Conservation (phyloP, 2,329 filamentous ascomycete species). For the Grosmannia clavigera region DNA sequence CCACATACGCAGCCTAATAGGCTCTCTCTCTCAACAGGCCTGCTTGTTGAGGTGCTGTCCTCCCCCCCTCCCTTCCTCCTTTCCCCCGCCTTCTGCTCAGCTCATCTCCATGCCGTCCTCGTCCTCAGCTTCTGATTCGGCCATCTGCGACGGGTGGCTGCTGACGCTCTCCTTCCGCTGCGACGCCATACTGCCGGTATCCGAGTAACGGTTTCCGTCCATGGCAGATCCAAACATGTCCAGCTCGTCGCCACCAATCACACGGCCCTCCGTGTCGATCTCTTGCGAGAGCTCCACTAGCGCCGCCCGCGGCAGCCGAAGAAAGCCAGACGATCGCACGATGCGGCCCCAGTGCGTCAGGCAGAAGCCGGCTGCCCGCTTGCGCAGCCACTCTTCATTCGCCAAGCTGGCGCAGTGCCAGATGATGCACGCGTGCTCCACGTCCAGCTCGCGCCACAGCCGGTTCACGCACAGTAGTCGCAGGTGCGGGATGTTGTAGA, state of each 20-base stretch:
- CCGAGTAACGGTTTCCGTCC: conserved; percentile 32
- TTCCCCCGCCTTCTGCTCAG: not conserved
- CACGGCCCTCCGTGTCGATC: conserved; percentile 82
- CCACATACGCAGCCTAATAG: not conserved
- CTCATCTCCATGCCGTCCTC: conserved; percentile 15
- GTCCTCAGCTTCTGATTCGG: conserved; percentile 38
- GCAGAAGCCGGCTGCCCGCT: conserved; percentile 77
- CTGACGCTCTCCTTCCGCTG: conserved; percentile 47
- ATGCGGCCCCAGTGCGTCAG: conserved; percentile 91
- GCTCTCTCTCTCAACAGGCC: not conserved
- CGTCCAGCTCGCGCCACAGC: conserved; percentile 78
- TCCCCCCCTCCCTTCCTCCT: not conserved
- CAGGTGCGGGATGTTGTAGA: conserved; percentile 92
- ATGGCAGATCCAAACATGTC: conserved; percentile 38
- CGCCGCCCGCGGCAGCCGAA: conserved; percentile 62
- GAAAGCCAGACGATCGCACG: conserved; percentile 79
- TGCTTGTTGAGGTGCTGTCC: not conserved
- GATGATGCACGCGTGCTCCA: conserved; percentile 87
- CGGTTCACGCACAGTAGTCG: conserved; percentile 84
- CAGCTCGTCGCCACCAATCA: conserved; percentile 78
- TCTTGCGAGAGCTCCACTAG: conserved; percentile 89
- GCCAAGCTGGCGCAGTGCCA: conserved; percentile 91
- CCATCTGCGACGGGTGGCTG: conserved; percentile 43
- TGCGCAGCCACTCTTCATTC: conserved; percentile 86
- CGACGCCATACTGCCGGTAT: conserved; percentile 22